These are phyloP conservation scores for Medicago truncatula DNA, from an alignment of 306 rosid species.

Conservation along the genomic window MtrunA17r5.0-ANR NC_053043.1:20837501-20838000, in stretches of 20 bases:
- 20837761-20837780: conserved; percentile 19
- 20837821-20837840: not conserved
- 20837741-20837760: not conserved
- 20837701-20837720: not conserved
- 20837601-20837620: not conserved
- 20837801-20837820: not conserved
- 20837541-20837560: not conserved
- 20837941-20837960: not conserved
- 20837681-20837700: not conserved
- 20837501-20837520: too few species aligned
- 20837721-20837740: too few species aligned
- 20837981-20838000: not conserved
- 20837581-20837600: too few species aligned
- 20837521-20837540: not conserved
- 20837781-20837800: not conserved
- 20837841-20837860: not conserved
- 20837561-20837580: not conserved
- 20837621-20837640: not conserved
- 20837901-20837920: not conserved
- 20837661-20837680: not conserved
- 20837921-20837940: not conserved
- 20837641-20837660: not conserved
- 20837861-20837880: not conserved
- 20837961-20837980: not conserved
- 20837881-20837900: not conserved